Percentiles rank a stretch among this genome's conserved stretches.
phyloP scores from a whole-genome alignment of 164 flowering plant species.

The Amborella trichopoda region DNA sequence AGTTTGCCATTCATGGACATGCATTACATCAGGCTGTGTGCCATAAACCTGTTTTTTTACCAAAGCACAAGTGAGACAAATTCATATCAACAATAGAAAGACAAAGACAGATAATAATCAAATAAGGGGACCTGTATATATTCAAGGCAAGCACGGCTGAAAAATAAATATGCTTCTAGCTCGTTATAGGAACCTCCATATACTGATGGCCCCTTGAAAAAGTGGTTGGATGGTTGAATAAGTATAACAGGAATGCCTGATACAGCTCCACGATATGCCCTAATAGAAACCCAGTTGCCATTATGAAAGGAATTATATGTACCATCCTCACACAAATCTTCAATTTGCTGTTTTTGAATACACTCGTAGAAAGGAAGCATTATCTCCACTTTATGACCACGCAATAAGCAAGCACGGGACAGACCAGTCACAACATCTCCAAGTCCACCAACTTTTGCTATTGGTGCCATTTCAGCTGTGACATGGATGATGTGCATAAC shows the following conservation, averaged over 20 bases:
- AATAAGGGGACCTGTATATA: constrained; percentile 50
- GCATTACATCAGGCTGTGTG: constrained; percentile 52
- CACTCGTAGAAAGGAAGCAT: constrained; percentile 68
- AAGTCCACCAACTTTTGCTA: constrained; percentile 68
- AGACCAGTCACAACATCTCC: constrained; percentile 82
- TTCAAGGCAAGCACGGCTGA: constrained; percentile 67
- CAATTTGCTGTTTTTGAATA: constrained; percentile 33
- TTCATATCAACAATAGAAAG: not conserved
- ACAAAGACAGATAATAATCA: not conserved
- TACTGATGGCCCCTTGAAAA: constrained; percentile 43
- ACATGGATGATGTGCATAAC: constrained; percentile 43
- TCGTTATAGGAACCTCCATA: constrained; percentile 67
- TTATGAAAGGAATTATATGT: constrained; percentile 42
- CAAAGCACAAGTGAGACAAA: not conserved
- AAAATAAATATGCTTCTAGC: constrained; percentile 56
- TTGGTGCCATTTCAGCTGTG: constrained; percentile 74
- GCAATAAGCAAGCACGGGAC: constrained; percentile 44
- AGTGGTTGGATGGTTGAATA: constrained; percentile 43
- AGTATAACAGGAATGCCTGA: constrained; percentile 43
- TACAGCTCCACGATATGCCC: constrained; percentile 41
- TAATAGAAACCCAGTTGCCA: constrained; percentile 40
- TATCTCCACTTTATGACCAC: constrained; percentile 52
- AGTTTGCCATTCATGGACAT: constrained; percentile 70
- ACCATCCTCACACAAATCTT: constrained; percentile 20
- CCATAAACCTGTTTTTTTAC: constrained; percentile 31